These are phyloP conservation scores for Xylaria sp. DNA, from an alignment of 2,329 filamentous ascomycete genomes.

Conservation along the genomic window DNA sequence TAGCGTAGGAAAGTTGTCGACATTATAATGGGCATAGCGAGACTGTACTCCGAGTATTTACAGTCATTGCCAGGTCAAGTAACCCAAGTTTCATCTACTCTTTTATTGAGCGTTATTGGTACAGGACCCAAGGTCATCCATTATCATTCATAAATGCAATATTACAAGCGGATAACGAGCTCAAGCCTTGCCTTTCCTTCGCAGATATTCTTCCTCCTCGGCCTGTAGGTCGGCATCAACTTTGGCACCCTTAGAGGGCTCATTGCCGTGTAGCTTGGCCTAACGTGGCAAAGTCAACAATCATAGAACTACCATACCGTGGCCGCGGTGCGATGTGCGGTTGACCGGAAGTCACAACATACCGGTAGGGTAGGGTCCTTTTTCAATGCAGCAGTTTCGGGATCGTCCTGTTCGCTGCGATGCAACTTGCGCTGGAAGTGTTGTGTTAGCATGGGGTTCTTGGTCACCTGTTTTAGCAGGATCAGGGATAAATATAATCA, in stretches of 20 bases:
- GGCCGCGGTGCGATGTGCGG: conserved; percentile 13
- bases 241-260: conserved; percentile 74
- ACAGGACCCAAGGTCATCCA: not conserved
- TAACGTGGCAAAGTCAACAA: conserved; percentile 31
- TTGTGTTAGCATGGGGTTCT: conserved; percentile 22
- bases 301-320: not conserved
- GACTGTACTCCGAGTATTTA: not conserved
- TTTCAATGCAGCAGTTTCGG: conserved; percentile 52
- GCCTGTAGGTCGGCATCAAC: conserved; percentile 71
- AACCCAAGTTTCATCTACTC: not conserved
- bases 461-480: not conserved
- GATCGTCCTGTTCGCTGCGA: conserved; percentile 52
- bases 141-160: not conserved
- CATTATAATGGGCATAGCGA: not conserved
- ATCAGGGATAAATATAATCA: not conserved
- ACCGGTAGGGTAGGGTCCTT: conserved; percentile 66
- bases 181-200: conserved; percentile 62
- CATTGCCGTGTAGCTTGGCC: conserved; percentile 72
- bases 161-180: not conserved
- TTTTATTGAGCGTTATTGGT: not conserved
- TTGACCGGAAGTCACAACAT: conserved; percentile 39
- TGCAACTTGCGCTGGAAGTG: conserved; percentile 33
- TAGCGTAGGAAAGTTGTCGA: too few relatives aligned
- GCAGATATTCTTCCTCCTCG: conserved; percentile 70
- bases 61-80: not conserved